phyloP scores from a whole-genome alignment of 1,139 yeast genomes.

The Yamadazyma siamensis region DNA sequence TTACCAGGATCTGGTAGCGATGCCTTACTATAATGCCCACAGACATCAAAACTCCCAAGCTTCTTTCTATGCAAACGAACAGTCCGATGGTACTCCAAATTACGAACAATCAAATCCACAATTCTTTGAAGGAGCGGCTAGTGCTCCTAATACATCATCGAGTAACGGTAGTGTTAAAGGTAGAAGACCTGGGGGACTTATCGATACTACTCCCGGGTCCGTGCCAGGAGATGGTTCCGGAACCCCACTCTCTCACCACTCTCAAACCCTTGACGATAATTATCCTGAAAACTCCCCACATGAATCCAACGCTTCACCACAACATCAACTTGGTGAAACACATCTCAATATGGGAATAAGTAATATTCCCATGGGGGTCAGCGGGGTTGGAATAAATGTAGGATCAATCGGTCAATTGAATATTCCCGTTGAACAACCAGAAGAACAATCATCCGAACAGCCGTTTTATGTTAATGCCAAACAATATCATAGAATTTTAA shows the following conservation, averaged over 20 bases:
- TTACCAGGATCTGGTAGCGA: slow-evolving; percentile 27
- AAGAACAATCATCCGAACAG: slow-evolving; percentile 50
- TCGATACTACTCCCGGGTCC: neutral
- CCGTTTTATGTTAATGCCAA: slow-evolving; percentile 98
- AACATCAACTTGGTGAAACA: slow-evolving; percentile 5
- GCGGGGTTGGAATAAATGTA: slow-evolving; percentile 4
- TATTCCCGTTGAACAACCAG: slow-evolving; percentile 7
- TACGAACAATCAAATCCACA: no score
- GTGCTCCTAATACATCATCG: no score
- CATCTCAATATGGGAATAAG: slow-evolving; percentile 1
- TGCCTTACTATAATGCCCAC: slow-evolving; percentile 26
- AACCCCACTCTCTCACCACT: slow-evolving; percentile 1
- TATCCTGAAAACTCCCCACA: slow-evolving; percentile 8
- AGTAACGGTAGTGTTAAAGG: slow-evolving; percentile 1
- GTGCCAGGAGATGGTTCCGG: neutral
- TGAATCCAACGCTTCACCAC: slow-evolving; percentile 10
- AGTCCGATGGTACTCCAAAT: no score
- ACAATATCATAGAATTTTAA: slow-evolving; percentile 91
- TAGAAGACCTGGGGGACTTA: slow-evolving; percentile 1
- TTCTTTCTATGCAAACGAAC: neutral
- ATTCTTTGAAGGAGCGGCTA: no score
- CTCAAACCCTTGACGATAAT: slow-evolving; percentile 1
- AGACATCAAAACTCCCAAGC: slow-evolving; percentile 5
- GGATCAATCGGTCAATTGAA: slow-evolving; percentile 3
- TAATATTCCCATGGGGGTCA: slow-evolving; percentile 4